phyloP scores from a whole-genome alignment of 2,329 filamentous ascomycete genomes.

The Diaporthe velutina region DNA sequence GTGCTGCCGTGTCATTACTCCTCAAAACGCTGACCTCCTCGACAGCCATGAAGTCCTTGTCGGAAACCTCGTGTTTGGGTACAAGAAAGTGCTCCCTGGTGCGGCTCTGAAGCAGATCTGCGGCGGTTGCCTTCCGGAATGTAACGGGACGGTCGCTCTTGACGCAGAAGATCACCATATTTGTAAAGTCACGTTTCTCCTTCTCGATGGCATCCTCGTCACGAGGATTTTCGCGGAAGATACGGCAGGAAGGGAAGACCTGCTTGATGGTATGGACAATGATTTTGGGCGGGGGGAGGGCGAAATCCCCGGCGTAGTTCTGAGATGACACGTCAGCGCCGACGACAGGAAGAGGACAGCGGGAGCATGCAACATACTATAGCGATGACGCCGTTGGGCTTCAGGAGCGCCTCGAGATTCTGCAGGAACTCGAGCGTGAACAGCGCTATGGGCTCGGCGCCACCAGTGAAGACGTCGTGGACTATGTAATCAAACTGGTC shows the following conservation, averaged over 20 bases:
- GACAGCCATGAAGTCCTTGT: conserved; percentile 56
- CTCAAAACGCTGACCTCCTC: conserved; percentile 67
- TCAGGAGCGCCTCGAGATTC: conserved; percentile 78
- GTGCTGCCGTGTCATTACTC: conserved; percentile 72
- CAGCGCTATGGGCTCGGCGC: conserved; percentile 87
- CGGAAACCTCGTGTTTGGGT: conserved; percentile 78
- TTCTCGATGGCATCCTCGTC: conserved; percentile 61
- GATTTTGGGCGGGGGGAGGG: conserved; percentile 80
- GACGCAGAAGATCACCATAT: conserved; percentile 95
- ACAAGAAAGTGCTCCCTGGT: conserved; percentile 78
- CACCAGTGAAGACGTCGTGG: conserved; percentile 97
- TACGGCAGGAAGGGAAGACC: conserved; percentile 89
- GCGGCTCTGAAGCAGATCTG: conserved; percentile 80
- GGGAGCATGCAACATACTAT: conserved; percentile 71
- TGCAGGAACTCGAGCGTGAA: conserved; percentile 90
- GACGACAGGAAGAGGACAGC: background rate
- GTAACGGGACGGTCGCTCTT: conserved; percentile 66
- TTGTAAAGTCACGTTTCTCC: conserved; percentile 81
- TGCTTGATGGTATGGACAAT: conserved; percentile 85
- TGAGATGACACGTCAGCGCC: conserved; percentile 49
- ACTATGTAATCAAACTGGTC: conserved; percentile 88
- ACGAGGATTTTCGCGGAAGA: conserved; percentile 83
- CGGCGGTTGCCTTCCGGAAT: conserved; percentile 75
- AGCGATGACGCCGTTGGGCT: conserved; percentile 84
- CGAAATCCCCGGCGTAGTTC: conserved; percentile 96